Percentiles rank a stretch among this genome's conserved stretches.
Conservation (phyloP, 2,329 filamentous ascomycete genomes). For the Aspergillus sp. region DNA sequence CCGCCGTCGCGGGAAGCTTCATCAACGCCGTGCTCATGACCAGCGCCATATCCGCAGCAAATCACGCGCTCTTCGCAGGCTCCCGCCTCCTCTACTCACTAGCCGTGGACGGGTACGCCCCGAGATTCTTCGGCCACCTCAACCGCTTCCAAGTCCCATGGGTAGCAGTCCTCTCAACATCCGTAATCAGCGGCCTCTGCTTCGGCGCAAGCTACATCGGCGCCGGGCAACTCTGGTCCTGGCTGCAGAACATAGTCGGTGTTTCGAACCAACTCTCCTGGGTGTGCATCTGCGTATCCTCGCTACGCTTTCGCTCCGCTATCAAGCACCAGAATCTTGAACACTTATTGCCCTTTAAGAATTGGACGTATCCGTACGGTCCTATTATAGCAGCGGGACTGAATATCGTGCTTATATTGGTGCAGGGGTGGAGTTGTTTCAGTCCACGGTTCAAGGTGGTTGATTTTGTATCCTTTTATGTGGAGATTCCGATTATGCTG, state of each 20-base stretch:
- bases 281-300: slow-evolving; percentile 57
- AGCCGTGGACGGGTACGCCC: slow-evolving; percentile 51
- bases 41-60: slow-evolving; percentile 52
- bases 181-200: slow-evolving; percentile 51
- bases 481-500: slow-evolving; percentile 56
- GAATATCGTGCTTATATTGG: slow-evolving; percentile 54
- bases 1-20: slow-evolving; percentile 49
- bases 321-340: slow-evolving; percentile 54
- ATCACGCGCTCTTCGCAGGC: slow-evolving; percentile 53
- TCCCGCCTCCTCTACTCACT: slow-evolving; percentile 53
- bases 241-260: slow-evolving; percentile 62
- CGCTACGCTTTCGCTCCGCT: slow-evolving; percentile 57
- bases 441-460: slow-evolving; percentile 52
- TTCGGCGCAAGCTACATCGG: slow-evolving; percentile 61
- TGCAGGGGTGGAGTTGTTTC: slow-evolving; percentile 57
- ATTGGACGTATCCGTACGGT: slow-evolving; percentile 60
- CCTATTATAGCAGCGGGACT: slow-evolving; percentile 52
- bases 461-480: slow-evolving; percentile 58
- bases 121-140: slow-evolving; percentile 46
- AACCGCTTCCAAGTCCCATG: slow-evolving; percentile 49
- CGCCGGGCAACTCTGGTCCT: slow-evolving; percentile 58
- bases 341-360: slow-evolving; percentile 57
- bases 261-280: slow-evolving; percentile 63
- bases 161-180: slow-evolving; percentile 50
- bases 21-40: slow-evolving; percentile 58